Conservation (phyloP, 2,329 filamentous ascomycete genomes). For the Monosporascus cannonballus region DNA sequence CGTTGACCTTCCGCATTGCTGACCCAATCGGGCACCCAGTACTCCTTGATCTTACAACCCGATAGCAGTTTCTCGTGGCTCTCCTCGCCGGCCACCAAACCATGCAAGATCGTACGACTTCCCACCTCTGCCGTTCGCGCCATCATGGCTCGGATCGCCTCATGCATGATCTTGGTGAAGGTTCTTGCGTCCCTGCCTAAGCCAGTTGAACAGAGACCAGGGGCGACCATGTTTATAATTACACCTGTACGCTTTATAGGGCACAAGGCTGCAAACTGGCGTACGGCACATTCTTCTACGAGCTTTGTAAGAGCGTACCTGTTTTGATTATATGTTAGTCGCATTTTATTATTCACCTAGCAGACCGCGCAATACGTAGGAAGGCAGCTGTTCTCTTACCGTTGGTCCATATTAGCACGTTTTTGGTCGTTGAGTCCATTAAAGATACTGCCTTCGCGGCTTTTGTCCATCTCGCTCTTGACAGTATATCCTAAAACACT, state of each 20-base stretch:
- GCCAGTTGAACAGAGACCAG: conserved; percentile 9
- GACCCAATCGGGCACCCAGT: conserved; percentile 12
- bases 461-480: conserved; percentile 7
- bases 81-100: conserved; percentile 5
- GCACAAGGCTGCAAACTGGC: conserved; percentile 1
- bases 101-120: conserved; percentile 6
- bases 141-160: too few species aligned
- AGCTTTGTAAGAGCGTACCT: conserved; percentile 7
- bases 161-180: too few species aligned
- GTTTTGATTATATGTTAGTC: too few species aligned
- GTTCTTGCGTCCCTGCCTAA: not conserved
- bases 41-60: conserved; percentile 12
- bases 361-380: too few species aligned
- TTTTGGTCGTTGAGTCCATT: conserved; percentile 3
- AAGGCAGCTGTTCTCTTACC: too few species aligned
- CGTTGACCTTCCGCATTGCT: conserved; percentile 5
- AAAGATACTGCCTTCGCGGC: not conserved
- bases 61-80: conserved; percentile 5
- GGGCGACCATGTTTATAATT: conserved; percentile 3
- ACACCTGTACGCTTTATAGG: conserved; percentile 6
- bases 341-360: too few species aligned
- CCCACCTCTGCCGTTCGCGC: conserved; percentile 4
- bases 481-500: conserved; percentile 6
- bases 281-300: conserved; percentile 2
- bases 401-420: too few species aligned